Evolutionary conservation across 2,329 filamentous ascomycete genomes (phyloP), one percentile per base, ranked within the genome.

Genomic region (Neofusicoccum umdonicola): DNA sequence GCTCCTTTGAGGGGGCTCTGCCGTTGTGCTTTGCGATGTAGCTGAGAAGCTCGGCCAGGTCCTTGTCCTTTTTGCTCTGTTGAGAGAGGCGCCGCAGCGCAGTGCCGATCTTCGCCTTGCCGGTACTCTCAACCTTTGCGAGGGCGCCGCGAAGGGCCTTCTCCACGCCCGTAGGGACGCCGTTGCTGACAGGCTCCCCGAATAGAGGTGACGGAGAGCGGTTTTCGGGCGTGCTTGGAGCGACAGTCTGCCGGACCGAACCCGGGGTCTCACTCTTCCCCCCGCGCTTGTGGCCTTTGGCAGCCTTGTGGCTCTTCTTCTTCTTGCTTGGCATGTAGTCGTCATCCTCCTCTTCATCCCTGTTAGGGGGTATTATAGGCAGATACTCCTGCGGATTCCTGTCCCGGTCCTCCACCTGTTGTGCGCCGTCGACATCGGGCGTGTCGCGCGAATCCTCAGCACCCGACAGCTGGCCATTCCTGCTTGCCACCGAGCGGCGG

Each of bases 311-410:
- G 61, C 19, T 37, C 51, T 64, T 75, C 66, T 75, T 73, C 71
- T 78, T 77, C 57, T 72, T 72, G 27, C 69, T 74, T 19, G 78
- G 78, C 50, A 73, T 73, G 66, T 79, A 83, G 68, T 84, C 82
- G 35, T 78, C 77, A 65, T 83, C 81, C 54, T 78, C 79, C 39
- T 81, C 79, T 64, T 81, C 80, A 35, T 81, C 79, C 68, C 69
- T 73, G 72, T 41, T 67, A 74, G 65, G 63, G 69, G 73, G 65
- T 70, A 73, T 64, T 69, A 65, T 48, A 68, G 70, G 67, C 11
- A 73, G 71, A 15, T 75, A 76, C 50, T 77, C 73, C 66, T 79
- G 76, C 22, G 45, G 51, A 17, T 58, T 64, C 52, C 51, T 48
- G 51, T 64, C 62, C 52, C 51, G 31, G 42, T 64, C 52, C 44